A percentile compares a stretch with the other conserved stretches of the same genome.
Conservation (phyloP, 352 stramenopile genomes). For the Blastocystis sp. region DNA sequence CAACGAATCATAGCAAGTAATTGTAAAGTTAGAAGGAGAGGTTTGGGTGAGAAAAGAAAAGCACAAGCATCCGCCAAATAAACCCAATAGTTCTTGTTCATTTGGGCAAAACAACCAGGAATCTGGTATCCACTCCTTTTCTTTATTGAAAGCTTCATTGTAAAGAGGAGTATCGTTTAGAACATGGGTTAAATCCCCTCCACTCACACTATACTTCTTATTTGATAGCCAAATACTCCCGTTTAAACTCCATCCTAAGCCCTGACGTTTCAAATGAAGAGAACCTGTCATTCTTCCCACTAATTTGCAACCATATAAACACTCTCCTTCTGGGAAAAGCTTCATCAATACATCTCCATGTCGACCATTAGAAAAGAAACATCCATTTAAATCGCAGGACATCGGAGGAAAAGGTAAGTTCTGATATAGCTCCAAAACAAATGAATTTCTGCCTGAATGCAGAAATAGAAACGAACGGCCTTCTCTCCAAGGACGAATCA, state of each 20-base stretch:
- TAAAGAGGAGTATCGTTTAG: not conserved
- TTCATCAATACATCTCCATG: not conserved
- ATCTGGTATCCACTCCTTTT: too few relatives aligned
- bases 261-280: not conserved
- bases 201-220: not conserved
- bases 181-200: not conserved
- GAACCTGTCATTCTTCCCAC: not conserved
- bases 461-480: too few relatives aligned
- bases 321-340: not conserved
- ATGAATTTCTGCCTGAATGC: not conserved
- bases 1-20: not conserved
- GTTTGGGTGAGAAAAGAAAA: not conserved
- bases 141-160: too few relatives aligned
- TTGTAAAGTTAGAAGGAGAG: not conserved
- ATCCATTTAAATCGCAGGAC: not conserved
- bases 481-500: not conserved
- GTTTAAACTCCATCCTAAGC: not conserved
- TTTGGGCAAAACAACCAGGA: too few relatives aligned
- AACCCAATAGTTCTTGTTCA: too few relatives aligned
- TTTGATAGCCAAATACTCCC: not conserved
- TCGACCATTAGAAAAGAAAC: not conserved
- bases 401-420: not conserved
- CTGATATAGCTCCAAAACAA: not conserved
- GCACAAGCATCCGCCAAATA: not conserved
- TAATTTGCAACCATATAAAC: not conserved